phyloP scores from a whole-genome alignment of 257 asterid genomes.

The Solanum ossicruentum region DNA sequence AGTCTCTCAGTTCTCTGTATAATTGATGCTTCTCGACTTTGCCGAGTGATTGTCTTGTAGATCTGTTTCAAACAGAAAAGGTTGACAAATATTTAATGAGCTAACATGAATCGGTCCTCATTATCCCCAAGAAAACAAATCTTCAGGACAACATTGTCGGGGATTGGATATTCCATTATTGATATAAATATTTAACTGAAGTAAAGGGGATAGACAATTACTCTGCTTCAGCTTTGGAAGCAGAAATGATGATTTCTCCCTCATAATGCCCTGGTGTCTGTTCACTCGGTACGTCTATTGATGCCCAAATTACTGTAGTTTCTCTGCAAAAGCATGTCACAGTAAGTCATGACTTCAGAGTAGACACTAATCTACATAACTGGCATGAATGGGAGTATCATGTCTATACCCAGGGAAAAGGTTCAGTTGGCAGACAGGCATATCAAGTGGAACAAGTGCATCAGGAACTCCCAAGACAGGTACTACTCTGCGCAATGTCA shows the following conservation, averaged over 20 bases:
- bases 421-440: constrained; percentile 52
- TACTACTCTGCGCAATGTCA: constrained; percentile 76
- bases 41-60: constrained; percentile 34
- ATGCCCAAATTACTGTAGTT: constrained; percentile 70
- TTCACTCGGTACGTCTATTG: constrained; percentile 68
- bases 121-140: background rate
- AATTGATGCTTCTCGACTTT: constrained; percentile 64
- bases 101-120: background rate
- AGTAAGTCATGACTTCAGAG: background rate
- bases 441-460: constrained; percentile 92
- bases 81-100: background rate
- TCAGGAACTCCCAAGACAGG: constrained; percentile 89
- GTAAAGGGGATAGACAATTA: constrained; percentile 37
- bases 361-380: background rate
- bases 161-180: background rate
- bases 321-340: constrained; percentile 44
- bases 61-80: constrained; percentile 33
- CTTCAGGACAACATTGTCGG: background rate
- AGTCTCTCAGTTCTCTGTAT: constrained; percentile 50
- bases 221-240: constrained; percentile 70
- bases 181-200: constrained; percentile 15
- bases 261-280: constrained; percentile 96
- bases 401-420: constrained; percentile 73
- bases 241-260: constrained; percentile 78
- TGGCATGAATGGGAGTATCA: background rate